These are phyloP conservation scores for Nissolia schottii DNA, from an alignment of 306 rosid genomes.

Conservation along the genomic window DNA sequence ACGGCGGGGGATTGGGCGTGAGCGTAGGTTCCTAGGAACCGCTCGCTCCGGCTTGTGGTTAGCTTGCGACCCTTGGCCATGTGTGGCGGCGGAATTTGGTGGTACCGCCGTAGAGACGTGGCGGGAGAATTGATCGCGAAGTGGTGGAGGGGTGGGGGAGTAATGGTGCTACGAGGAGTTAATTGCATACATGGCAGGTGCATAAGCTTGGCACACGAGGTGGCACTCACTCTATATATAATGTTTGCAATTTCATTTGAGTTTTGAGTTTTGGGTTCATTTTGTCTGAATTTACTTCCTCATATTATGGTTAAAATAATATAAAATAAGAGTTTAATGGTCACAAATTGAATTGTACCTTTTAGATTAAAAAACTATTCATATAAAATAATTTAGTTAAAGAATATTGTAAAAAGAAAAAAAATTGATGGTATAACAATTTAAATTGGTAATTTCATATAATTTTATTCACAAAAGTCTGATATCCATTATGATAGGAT, in stretches of 20 bases:
- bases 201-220: constrained; percentile 22
- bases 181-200: constrained; percentile 17
- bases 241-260: constrained; percentile 67
- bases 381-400: too few species aligned
- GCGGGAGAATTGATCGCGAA: background rate
- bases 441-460: too few species aligned
- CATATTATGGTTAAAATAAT: background rate
- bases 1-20: constrained; percentile 37
- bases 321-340: background rate
- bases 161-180: constrained; percentile 18
- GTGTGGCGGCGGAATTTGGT: constrained; percentile 28
- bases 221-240: constrained; percentile 48
- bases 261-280: constrained; percentile 68
- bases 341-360: too few species aligned
- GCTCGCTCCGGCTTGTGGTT: constrained; percentile 70
- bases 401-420: too few species aligned
- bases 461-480: too few species aligned
- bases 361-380: too few species aligned
- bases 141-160: background rate
- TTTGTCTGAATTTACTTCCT: constrained; percentile 51
- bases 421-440: too few species aligned
- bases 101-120: background rate
- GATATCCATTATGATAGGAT: too few species aligned
- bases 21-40: constrained; percentile 56
- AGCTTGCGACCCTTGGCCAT: constrained; percentile 93